Evolutionary conservation across 2,329 filamentous ascomycete genomes (phyloP).

Genomic region (Colletotrichum siamense): DNA sequence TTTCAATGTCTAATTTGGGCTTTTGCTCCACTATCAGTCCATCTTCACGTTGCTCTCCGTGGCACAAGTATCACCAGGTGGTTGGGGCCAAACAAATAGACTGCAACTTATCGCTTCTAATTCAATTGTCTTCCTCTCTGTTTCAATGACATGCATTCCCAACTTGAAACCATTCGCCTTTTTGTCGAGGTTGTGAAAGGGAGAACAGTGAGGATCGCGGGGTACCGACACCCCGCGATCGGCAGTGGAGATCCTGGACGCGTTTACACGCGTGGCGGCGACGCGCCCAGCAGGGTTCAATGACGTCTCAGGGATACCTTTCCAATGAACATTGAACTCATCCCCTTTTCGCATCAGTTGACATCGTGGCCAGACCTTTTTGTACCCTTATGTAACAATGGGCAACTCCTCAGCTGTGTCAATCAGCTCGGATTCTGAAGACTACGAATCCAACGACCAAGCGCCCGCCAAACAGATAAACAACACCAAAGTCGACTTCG

Average conservation of each 20-base stretch:
- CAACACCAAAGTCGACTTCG: background rate
- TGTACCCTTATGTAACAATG: background rate
- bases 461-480: too few relatives aligned
- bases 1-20: background rate
- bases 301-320: background rate
- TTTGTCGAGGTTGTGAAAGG: background rate
- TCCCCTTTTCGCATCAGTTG: background rate
- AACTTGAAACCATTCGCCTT: background rate
- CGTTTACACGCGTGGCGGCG: background rate
- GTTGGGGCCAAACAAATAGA: fast-evolving
- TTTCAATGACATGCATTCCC: background rate
- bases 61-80: background rate
- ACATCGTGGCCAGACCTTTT: background rate
- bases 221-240: background rate
- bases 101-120: background rate
- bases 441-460: background rate
- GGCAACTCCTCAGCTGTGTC: background rate
- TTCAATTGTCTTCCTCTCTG: background rate
- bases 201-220: background rate
- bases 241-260: background rate
- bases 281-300: background rate
- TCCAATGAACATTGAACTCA: background rate
- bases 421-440: background rate
- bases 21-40: background rate
- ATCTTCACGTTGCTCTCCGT: background rate